A percentile compares a stretch with the other conserved stretches of the same genome.
Conservation (phyloP, 2,329 filamentous ascomycete species). For the Paecilomyces formosus region DNA sequence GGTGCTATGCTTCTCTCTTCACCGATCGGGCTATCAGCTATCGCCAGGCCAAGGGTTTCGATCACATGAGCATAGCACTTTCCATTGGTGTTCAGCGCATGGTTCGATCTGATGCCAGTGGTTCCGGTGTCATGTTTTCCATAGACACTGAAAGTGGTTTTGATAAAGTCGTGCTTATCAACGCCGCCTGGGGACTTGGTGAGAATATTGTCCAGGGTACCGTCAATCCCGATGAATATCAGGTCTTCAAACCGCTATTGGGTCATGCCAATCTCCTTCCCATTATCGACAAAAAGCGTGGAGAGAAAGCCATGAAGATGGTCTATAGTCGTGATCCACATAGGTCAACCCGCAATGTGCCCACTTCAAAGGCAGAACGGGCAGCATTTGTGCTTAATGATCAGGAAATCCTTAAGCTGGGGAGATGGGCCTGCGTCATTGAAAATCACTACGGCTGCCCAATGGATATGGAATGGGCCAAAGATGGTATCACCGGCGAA, state of each 20-base stretch:
- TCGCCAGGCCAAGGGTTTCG: conserved; percentile 14
- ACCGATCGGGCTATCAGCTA: conserved; percentile 33
- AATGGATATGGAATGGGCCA: conserved; percentile 37
- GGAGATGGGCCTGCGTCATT: conserved; percentile 28
- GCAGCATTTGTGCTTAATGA: conserved; percentile 25
- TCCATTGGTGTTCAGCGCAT: conserved; percentile 18
- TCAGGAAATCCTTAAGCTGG: conserved; percentile 27
- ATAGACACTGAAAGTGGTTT: conserved; percentile 35
- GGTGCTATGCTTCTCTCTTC: conserved; percentile 34
- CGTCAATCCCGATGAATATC: conserved; percentile 34
- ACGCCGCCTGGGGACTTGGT: conserved; percentile 30
- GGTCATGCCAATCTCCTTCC: conserved; percentile 15
- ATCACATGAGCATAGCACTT: conserved; percentile 13
- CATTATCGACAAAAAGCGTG: conserved; percentile 28
- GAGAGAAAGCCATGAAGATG: conserved; percentile 29
- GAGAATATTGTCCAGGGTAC: conserved; percentile 33
- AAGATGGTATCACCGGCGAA: conserved; percentile 17
- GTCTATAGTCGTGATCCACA: conserved; percentile 20
- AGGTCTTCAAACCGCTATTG: conserved; percentile 31
- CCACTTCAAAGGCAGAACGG: conserved; percentile 29
- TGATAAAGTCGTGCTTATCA: conserved; percentile 34
- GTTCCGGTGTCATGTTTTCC: conserved; percentile 35
- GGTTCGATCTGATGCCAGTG: conserved; percentile 26
- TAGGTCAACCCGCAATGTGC: conserved; percentile 26
- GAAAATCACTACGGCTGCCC: conserved; percentile 29